A percentile compares a stretch with the other conserved stretches of the same genome.
Evolutionary conservation across 1,284 basidiomycete genomes (phyloP).

Genomic region (Apiotrichum mycotoxinovorans): DNA sequence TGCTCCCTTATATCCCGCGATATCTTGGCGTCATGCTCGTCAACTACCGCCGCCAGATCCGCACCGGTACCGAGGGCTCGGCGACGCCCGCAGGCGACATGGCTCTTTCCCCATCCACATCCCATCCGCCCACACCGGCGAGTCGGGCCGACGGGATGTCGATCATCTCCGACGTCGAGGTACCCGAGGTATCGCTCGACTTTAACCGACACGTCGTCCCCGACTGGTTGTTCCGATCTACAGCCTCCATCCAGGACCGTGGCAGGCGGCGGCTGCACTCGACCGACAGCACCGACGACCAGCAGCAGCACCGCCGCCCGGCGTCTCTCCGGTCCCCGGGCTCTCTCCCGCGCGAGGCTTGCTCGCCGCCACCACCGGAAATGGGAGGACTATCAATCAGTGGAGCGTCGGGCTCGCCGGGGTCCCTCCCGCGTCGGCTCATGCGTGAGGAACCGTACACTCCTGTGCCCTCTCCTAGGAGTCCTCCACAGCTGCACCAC

Average conservation of each 20-base stretch:
- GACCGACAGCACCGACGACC: slow-evolving; percentile 20
- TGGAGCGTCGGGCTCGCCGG: slow-evolving; percentile 25
- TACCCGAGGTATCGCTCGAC: slow-evolving; percentile 85
- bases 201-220: slow-evolving; percentile 94
- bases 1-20: slow-evolving; percentile 89
- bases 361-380: slow-evolving; percentile 38
- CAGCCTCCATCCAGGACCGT: slow-evolving; percentile 16
- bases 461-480: slow-evolving; percentile 40
- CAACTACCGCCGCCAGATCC: slow-evolving; percentile 67
- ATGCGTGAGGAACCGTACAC: slow-evolving; percentile 37
- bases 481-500: slow-evolving; percentile 37
- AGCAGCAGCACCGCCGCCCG: slow-evolving; percentile 16
- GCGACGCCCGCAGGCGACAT: slow-evolving; percentile 48
- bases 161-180: slow-evolving; percentile 52
- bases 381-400: slow-evolving; percentile 28
- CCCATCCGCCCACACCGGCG: slow-evolving; percentile 33
- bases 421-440: slow-evolving; percentile 12
- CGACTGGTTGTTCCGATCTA: slow-evolving; percentile 69
- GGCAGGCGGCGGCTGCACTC: slow-evolving; percentile 13
- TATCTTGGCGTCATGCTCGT: slow-evolving; percentile 98
- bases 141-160: slow-evolving; percentile 9
- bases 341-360: slow-evolving; percentile 12
- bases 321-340: slow-evolving; percentile 7
- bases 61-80: slow-evolving; percentile 24
- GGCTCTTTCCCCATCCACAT: slow-evolving; percentile 21